A percentile compares a stretch with the other conserved stretches of the same genome.
phyloP scores from a whole-genome alignment of 306 rosid genomes.

The Inga leiocalycina region DNA sequence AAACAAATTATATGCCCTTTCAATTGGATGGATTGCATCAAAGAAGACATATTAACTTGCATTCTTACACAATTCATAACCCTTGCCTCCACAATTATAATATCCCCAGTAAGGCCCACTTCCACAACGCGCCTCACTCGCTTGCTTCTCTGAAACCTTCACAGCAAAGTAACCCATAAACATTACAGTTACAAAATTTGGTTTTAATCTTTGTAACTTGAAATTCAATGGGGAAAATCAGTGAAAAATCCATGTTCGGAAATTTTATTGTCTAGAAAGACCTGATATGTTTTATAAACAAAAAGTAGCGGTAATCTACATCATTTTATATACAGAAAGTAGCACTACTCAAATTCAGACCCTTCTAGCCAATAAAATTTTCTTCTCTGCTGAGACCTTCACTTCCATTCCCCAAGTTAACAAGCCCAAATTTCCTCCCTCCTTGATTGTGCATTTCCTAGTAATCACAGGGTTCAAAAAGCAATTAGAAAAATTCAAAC shows the following conservation, averaged over 20 bases:
- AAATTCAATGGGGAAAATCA: too few relatives aligned
- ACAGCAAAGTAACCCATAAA: neutral
- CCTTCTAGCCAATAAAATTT: neutral
- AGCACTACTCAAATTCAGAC: too few relatives aligned
- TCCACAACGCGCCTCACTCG: conserved; percentile 14
- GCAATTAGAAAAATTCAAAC: neutral
- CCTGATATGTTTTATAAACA: too few relatives aligned
- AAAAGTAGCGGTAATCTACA: too few relatives aligned
- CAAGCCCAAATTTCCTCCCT: conserved; percentile 56
- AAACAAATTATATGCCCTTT: conserved; percentile 25
- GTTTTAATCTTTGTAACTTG: neutral
- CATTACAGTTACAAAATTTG: too few relatives aligned
- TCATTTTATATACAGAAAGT: too few relatives aligned
- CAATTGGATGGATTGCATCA: conserved; percentile 45
- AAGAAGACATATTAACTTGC: conserved; percentile 37
- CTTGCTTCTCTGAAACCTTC: conserved; percentile 34
- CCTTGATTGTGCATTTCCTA: conserved; percentile 48
- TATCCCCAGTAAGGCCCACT: conserved; percentile 10
- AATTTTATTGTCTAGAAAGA: too few relatives aligned
- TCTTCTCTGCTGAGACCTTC: conserved; percentile 34
- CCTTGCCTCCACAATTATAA: conserved; percentile 20
- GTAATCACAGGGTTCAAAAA: neutral
- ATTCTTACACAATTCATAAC: conserved; percentile 16
- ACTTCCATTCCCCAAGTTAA: conserved; percentile 28
- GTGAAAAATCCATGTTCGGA: too few relatives aligned